Evolutionary conservation across 306 rosid genomes (phyloP), one percentile per base, ranked within the genome.

Genomic region (Pachyrhizus erosus): DNA sequence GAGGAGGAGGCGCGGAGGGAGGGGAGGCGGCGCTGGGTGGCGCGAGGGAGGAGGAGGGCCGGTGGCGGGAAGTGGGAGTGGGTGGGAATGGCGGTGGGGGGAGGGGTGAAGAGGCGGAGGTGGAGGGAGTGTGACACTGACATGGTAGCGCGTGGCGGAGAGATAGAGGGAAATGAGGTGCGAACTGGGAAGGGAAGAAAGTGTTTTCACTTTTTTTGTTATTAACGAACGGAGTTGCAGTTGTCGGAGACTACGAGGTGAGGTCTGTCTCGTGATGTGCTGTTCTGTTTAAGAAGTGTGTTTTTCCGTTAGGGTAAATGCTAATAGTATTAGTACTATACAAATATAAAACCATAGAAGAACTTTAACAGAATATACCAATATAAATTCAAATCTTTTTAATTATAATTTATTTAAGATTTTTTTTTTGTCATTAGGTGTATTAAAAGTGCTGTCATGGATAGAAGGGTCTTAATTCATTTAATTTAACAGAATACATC

Each of bases 41-140:
- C 39, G 77, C 91, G 85, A 1, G 55, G 80, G 82, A 43, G 2
- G 51, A 29, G 80, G 54, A 66, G 45, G 58, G 77, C 39, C 43
- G 80, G 54, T 26, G 37, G 43, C 0, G 74, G 83, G 49, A 46
- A 72, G 68, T 34, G 68, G 68, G 78, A 27, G 81, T 46, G 74
- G 75, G 80, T 46, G 78, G 60, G 71, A 73, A 79, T 49, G 82
- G 54, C 80, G 49, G 89, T n/a, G 37, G 68, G 31, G 0, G 87
- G 72, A 0, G 90, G 79, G 42, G 89, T 85, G 80, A 87, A 85
- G 85, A 90, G 84, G 9, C 91, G 93, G 51, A 91, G 86, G 4
- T 92, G 93, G 65, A 91, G 87, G 51, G 94, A 90, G 42, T 87
- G 97, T 2, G 94, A 80, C 86, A 92, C 87, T 12, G 98, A 82